These are phyloP conservation scores for Leptographium galeiforme DNA, from an alignment of 2,329 filamentous ascomycete species.

Conservation along the genomic window DNA sequence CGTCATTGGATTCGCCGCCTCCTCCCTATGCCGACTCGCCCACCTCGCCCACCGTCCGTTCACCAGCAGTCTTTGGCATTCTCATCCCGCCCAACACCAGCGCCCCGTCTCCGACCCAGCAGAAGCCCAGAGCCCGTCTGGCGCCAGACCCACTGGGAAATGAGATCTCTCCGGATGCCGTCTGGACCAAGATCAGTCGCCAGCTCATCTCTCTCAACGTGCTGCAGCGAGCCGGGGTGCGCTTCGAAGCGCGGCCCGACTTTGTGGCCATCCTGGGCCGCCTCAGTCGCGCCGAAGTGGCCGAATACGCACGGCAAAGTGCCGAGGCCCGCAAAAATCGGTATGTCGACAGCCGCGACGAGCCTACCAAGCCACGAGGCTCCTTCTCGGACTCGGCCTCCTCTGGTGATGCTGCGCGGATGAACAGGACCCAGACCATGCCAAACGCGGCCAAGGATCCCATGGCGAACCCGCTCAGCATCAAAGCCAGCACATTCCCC, in stretches of 20 bases:
- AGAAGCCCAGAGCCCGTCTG: conserved; percentile 10
- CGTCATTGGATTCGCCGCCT: conserved; percentile 13
- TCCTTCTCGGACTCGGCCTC: not conserved
- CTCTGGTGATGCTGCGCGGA: not conserved
- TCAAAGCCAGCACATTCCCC: conserved; percentile 4
- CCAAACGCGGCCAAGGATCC: conserved; percentile 7
- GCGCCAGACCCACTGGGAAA: conserved; percentile 43
- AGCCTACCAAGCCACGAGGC: not conserved
- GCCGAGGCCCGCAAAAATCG: conserved; percentile 26
- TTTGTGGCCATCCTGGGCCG: conserved; percentile 48
- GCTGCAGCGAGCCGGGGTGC: conserved; percentile 37
- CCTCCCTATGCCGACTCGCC: not conserved
- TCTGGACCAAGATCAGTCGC: conserved; percentile 46
- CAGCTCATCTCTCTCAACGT: conserved; percentile 44
- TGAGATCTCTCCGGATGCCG: conserved; percentile 41
- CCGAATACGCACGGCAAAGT: conserved; percentile 35
- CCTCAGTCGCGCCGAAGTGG: conserved; percentile 37
- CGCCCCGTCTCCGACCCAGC: conserved; percentile 6
- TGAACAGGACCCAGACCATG: not conserved
- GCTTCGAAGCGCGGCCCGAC: conserved; percentile 46
- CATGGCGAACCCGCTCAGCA: not conserved
- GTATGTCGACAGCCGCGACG: not conserved
- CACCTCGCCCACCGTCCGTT: not conserved
- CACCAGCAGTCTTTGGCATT: conserved; percentile 8
- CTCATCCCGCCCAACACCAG: conserved; percentile 9